A percentile compares a stretch with the other conserved stretches of the same genome.
Conservation (phyloP, 768 basidiomycete species). For the Floccularia luteovirens region DNA sequence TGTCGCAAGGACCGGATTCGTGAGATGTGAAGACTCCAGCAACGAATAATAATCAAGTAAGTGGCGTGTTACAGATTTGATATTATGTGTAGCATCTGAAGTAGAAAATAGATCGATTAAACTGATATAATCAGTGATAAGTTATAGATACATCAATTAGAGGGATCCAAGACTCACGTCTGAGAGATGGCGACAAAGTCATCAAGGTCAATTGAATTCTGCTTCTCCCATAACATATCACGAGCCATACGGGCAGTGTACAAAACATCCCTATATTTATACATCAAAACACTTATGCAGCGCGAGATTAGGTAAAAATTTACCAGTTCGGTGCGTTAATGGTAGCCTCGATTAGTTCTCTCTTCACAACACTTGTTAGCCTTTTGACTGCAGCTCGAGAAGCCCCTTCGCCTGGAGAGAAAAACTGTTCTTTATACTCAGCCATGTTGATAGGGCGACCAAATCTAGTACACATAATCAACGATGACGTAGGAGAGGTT, state of each 20-base stretch:
- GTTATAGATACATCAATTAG: slow-evolving; percentile 4
- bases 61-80: slow-evolving; percentile 53
- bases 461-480: slow-evolving; percentile 43
- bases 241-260: slow-evolving; percentile 89
- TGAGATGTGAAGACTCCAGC: slow-evolving; percentile 72
- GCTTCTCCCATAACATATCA: slow-evolving; percentile 87
- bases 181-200: slow-evolving; percentile 85
- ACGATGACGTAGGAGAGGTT: not conserved
- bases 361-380: slow-evolving; percentile 70
- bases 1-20: slow-evolving; percentile 77
- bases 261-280: slow-evolving; percentile 68
- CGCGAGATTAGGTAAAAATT: slow-evolving; percentile 14
- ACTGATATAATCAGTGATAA: slow-evolving; percentile 25
- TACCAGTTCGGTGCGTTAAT: slow-evolving; percentile 96
- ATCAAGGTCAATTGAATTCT: slow-evolving; percentile 66
- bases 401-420: slow-evolving; percentile 58
- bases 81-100: slow-evolving; percentile 50
- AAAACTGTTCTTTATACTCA: slow-evolving; percentile 69
- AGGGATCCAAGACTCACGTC: slow-evolving; percentile 56
- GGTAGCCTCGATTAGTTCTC: slow-evolving; percentile 63
- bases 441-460: slow-evolving; percentile 75
- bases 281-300: slow-evolving; percentile 3
- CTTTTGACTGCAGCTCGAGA: slow-evolving; percentile 79
- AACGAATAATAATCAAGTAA: slow-evolving; percentile 88
- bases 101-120: slow-evolving; percentile 85